Percentiles rank a stretch among this genome's conserved stretches.
Conservation (phyloP, 805 yeast genomes). For the Kazachstania taianensis region DNA sequence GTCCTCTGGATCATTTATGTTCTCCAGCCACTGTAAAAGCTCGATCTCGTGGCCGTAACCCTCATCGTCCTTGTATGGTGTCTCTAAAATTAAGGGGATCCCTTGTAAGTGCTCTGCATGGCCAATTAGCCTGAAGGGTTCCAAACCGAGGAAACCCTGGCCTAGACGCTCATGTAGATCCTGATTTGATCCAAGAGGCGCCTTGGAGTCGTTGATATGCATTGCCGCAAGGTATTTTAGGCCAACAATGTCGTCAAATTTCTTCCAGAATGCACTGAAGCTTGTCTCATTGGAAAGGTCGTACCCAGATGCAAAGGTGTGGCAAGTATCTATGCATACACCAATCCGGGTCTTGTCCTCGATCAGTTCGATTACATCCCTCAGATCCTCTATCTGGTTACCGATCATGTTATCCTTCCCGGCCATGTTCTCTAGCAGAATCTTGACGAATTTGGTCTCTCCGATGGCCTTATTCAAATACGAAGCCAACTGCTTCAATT, state of each 20-base stretch:
- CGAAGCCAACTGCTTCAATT: slow-evolving; percentile 60
- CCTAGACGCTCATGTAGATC: slow-evolving; percentile 90
- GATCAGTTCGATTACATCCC: slow-evolving; percentile 64
- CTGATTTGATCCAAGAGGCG: slow-evolving; percentile 80
- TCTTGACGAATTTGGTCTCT: slow-evolving; percentile 68
- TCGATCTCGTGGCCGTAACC: slow-evolving; percentile 76
- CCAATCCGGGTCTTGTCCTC: slow-evolving; percentile 82
- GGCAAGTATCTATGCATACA: slow-evolving; percentile 94
- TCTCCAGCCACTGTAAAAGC: slow-evolving; percentile 65
- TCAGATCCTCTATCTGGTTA: slow-evolving; percentile 63
- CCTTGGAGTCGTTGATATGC: slow-evolving; percentile 91
- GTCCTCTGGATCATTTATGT: slow-evolving; percentile 28
- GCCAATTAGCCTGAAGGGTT: slow-evolving; percentile 64
- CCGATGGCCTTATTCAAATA: slow-evolving; percentile 70
- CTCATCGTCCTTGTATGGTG: slow-evolving; percentile 54
- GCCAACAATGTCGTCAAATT: slow-evolving; percentile 70
- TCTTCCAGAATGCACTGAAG: slow-evolving; percentile 60
- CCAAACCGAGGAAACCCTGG: slow-evolving; percentile 79
- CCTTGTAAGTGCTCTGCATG: slow-evolving; percentile 50
- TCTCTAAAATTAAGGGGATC: slow-evolving; percentile 79
- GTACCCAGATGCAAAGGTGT: slow-evolving; percentile 92
- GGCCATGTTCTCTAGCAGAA: slow-evolving; percentile 95
- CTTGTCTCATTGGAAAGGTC: slow-evolving; percentile 56
- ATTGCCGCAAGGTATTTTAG: slow-evolving; percentile 64
- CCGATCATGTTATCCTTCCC: slow-evolving; percentile 93